Percentiles rank a stretch among this genome's conserved stretches.
Evolutionary conservation across 257 asterid genomes (phyloP).

Genomic region (Avicennia marina): DNA sequence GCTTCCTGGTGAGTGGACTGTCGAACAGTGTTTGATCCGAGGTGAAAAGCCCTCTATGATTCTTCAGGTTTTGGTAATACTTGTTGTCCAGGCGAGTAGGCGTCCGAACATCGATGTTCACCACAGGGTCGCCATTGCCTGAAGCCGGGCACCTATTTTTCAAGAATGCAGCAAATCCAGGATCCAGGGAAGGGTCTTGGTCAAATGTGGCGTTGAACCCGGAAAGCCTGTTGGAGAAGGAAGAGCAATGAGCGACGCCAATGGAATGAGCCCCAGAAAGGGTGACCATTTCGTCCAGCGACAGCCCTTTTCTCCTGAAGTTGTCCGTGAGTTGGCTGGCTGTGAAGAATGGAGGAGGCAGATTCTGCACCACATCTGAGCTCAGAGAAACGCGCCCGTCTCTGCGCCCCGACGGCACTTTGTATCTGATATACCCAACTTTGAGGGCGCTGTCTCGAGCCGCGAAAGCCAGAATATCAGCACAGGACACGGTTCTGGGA

Average conservation of each 20-base stretch:
- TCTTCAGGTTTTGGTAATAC: conserved; percentile 27
- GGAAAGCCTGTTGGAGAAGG: conserved; percentile 38
- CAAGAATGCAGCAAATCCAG: conserved; percentile 29
- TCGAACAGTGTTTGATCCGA: conserved; percentile 40
- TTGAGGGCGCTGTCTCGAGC: conserved; percentile 51
- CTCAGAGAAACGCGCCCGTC: conserved; percentile 47
- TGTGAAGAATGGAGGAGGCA: conserved; percentile 42
- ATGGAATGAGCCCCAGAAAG: conserved; percentile 66
- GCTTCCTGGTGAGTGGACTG: conserved; percentile 25
- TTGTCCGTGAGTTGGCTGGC: conserved; percentile 34
- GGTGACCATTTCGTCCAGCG: conserved; percentile 62
- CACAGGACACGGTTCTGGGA: conserved; percentile 44
- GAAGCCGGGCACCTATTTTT: conserved; percentile 37
- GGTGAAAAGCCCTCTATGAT: conserved; percentile 24
- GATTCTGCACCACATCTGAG: conserved; percentile 28
- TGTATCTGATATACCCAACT: conserved; percentile 34
- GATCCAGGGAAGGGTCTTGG: conserved; percentile 44
- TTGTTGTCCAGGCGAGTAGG: conserved; percentile 27
- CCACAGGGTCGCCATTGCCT: conserved; percentile 12
- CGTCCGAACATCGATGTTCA: conserved; percentile 25
- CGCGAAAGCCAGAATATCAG: conserved; percentile 57
- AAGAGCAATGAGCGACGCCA: conserved; percentile 47
- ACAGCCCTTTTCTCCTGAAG: conserved; percentile 44
- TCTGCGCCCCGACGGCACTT: conserved; percentile 44
- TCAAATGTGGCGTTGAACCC: conserved; percentile 21